Base-by-base conservation (phyloP, 169 alveolate genomes). In the Eimeria necatrix region DNA sequence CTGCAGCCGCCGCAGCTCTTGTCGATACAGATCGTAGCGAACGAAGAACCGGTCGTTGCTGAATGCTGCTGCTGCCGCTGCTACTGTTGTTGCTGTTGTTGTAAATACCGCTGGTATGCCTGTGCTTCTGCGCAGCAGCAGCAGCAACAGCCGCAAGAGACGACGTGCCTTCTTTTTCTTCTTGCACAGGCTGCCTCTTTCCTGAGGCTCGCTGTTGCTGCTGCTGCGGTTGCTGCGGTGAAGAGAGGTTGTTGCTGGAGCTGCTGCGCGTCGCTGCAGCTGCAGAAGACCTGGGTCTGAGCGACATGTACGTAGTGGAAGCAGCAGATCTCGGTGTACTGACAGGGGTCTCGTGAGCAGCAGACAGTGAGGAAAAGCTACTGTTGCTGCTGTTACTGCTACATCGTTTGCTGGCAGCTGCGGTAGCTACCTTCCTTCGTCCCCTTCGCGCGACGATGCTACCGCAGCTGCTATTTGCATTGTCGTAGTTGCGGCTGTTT, bases 21-120 rank as follows among this genome's bases (percentile, higher is more conserved):
- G 83, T 32, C 83, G 83, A 22, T 48, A 32, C 49, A 71, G 83
- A 71, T 18, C 83, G 83, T 48, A 71, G 18, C 52, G 83, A 71
- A 22, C 83, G 83, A 32, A 71, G 83, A 41, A 32, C 0, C 4
- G 83, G 83, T 16, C 83, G 83, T 10, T 32, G 83, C 20, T 71
- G 16, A 71, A 7, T 12, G 48, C 83, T 71, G 51, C 83, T 71
- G 24, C 46, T 71, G 83, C 83, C 24, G 83, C 83, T 71, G 83
- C 49, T 32, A 41, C 48, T 71, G 83, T 48, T 71, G 5, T 3
- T 24, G 83, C 83, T 71, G 83, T n/a, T 56, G 68, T 18, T 18
- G 41, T 2, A 32, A 32, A 32, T 32, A 2, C 41, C 41, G 41
- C 41, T 32, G 2, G 41, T 32, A 20, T 61, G 74, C 74, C 74